Evolutionary conservation across 2,329 filamentous ascomycete genomes (phyloP).

Genomic region (Xylariaceae sp.): DNA sequence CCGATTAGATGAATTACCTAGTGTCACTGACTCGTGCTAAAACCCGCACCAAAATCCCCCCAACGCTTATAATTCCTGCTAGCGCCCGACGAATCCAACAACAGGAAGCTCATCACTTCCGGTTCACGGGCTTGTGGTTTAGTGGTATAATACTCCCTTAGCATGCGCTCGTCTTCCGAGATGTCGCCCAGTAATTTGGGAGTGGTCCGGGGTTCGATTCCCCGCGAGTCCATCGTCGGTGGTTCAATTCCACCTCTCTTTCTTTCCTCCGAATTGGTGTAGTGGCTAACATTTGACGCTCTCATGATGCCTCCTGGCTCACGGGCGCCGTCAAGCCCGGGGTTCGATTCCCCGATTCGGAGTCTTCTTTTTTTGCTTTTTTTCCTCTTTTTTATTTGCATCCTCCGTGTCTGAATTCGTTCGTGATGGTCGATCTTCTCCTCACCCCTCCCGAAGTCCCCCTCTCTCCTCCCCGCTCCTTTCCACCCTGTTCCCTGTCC

Average conservation of each 20-base stretch:
- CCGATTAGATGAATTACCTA: too few relatives aligned
- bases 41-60: too few relatives aligned
- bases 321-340: constrained; percentile 21
- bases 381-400: neutral
- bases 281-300: constrained; percentile 35
- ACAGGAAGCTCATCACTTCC: constrained; percentile 10
- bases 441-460: too few relatives aligned
- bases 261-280: constrained; percentile 32
- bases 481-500: neutral
- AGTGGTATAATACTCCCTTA: constrained; percentile 12
- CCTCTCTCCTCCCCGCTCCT: neutral
- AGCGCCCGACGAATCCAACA: neutral
- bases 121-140: constrained; percentile 16
- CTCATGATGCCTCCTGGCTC: constrained; percentile 19
- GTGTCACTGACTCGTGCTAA: too few relatives aligned
- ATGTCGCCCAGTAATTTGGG: constrained; percentile 11
- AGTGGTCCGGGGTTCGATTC: constrained; percentile 26
- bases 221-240: constrained; percentile 22
- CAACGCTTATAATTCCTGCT: neutral
- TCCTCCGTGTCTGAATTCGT: neutral
- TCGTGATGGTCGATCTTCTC: neutral
- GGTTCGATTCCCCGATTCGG: constrained; percentile 30
- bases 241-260: constrained; percentile 15
- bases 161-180: neutral
- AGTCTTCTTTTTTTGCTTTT: constrained; percentile 2